Evolutionary conservation across 331 rosid species (phyloP).

Genomic region (Quercus lobata): DNA sequence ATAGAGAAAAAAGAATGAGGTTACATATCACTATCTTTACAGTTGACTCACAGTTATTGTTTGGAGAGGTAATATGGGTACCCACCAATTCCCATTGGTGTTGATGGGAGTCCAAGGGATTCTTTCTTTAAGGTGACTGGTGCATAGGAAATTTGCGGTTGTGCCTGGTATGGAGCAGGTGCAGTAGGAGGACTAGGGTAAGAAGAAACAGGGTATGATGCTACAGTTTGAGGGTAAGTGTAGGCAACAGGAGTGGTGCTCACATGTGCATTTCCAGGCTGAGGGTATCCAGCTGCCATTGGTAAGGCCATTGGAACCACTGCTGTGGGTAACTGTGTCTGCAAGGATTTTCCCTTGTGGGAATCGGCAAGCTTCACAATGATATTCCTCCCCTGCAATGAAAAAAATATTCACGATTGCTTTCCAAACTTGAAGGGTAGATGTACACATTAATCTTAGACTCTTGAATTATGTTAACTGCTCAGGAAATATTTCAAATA

Average conservation of each 20-base stretch:
- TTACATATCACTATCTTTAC: slow-evolving; percentile 1
- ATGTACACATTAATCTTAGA: background rate
- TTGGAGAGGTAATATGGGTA: slow-evolving; percentile 65
- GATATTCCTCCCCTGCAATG: slow-evolving; percentile 67
- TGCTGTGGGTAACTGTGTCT: slow-evolving; percentile 40
- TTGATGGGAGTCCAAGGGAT: slow-evolving; percentile 29
- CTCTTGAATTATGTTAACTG: background rate
- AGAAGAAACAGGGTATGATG: slow-evolving; percentile 47
- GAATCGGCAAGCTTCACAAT: slow-evolving; percentile 71
- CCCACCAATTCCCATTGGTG: slow-evolving; percentile 48
- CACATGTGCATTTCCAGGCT: slow-evolving; percentile 47
- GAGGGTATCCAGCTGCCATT: slow-evolving; percentile 49
- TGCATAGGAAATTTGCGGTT: slow-evolving; percentile 50
- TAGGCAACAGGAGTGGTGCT: slow-evolving; percentile 37
- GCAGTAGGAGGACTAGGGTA: slow-evolving; percentile 44
- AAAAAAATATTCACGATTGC: slow-evolving; percentile 8
- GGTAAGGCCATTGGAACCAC: slow-evolving; percentile 52
- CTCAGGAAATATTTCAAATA: background rate
- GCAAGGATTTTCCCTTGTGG: slow-evolving; percentile 55
- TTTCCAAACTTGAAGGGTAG: background rate
- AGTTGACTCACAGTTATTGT: slow-evolving; percentile 25
- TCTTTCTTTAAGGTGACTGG: slow-evolving; percentile 42
- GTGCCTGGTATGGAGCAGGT: slow-evolving; percentile 43
- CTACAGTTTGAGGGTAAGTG: slow-evolving; percentile 48
- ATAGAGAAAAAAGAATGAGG: background rate